Evolutionary conservation across 2,329 filamentous ascomycete genomes (phyloP), one percentile per base, ranked within the genome.

Genomic region (Hypoxylon sp.): DNA sequence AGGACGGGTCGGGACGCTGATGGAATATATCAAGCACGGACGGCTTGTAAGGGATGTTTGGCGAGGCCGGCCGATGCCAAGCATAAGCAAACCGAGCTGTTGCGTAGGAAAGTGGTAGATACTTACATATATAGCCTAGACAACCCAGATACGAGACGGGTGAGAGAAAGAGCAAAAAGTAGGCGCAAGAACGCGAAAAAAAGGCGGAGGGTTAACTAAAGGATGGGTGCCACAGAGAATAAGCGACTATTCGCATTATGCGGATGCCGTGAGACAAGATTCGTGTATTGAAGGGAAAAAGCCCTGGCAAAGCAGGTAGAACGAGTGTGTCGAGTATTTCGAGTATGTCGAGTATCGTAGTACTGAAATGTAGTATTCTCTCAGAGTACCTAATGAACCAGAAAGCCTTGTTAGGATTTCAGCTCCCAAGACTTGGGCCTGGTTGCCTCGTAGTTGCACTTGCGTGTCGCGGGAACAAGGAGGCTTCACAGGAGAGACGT

Each of bases 211-310:
- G 74, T 70, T 73, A 76, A 77, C 74, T 77, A 47, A 76, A 75
- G 46, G 74, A 73, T 73, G 73, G 72, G 74, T 74, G 75, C 74
- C 75, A 76, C 71, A 72, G 72, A 70, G 61, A 70, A 74, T 75
- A 74, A 73, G 72, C 74, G 71, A 73, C 71, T 71, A 73, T 73
- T 76, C 68, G 75, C 75, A 78, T 77, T 67, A 75, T 78, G 74
- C 72, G 74, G 71, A 72, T 75, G 71, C 71, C 70, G 71, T 73
- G 65, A 73, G 66, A 73, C 71, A 70, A 71, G 71, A 70, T 65
- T 64, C 47, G 46, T 55, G 62, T 63, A 37, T 63, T 48, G 61
- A 67, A 62, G 63, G 44, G 26, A 54, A 67, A 48, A 10, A 13
- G 22, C 46, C 61, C 66, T 65, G 59, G 55, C 61, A 70, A 63